Evolutionary conservation across 2,329 filamentous ascomycete genomes (phyloP).

Genomic region (Penicillium sp.): DNA sequence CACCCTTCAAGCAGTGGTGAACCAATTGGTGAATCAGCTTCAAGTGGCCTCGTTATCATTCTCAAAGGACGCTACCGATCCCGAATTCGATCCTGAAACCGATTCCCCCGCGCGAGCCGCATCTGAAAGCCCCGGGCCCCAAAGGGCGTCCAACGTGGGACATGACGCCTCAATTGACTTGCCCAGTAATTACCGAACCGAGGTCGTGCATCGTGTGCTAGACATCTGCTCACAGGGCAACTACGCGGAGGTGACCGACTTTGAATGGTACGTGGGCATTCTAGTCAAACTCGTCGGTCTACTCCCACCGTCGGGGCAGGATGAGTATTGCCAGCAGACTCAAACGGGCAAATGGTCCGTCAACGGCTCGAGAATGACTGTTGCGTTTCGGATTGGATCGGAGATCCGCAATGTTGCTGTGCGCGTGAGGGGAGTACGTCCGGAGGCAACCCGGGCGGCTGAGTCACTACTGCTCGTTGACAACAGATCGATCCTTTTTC

Average conservation of each 20-base stretch:
- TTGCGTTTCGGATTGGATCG: conserved; percentile 62
- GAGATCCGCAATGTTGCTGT: conserved; percentile 90
- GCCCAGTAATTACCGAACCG: conserved; percentile 80
- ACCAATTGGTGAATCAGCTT: conserved; percentile 83
- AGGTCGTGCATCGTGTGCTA: conserved; percentile 78
- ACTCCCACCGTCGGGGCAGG: conserved; percentile 31
- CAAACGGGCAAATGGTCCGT: conserved; percentile 5
- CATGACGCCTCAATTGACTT: conserved; percentile 54
- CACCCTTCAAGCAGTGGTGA: conserved; percentile 79
- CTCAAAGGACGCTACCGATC: conserved; percentile 24
- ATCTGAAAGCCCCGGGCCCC: neutral
- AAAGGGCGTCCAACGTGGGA: conserved; percentile 27
- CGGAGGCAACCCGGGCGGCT: conserved; percentile 77
- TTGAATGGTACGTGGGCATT: conserved; percentile 96
- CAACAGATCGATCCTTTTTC: conserved; percentile 59
- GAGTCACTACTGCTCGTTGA: conserved; percentile 66
- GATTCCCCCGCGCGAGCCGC: conserved; percentile 20
- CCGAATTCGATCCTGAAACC: conserved; percentile 44
- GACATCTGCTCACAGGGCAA: conserved; percentile 88
- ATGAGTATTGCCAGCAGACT: conserved; percentile 22
- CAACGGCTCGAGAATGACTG: conserved; percentile 18
- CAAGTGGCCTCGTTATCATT: conserved; percentile 65
- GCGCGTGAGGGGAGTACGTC: conserved; percentile 79
- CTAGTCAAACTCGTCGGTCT: conserved; percentile 79
- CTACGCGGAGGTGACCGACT: conserved; percentile 81